Evolutionary conservation across 352 stramenopile species (phyloP).

Genomic region (Pythium apleroticum): DNA sequence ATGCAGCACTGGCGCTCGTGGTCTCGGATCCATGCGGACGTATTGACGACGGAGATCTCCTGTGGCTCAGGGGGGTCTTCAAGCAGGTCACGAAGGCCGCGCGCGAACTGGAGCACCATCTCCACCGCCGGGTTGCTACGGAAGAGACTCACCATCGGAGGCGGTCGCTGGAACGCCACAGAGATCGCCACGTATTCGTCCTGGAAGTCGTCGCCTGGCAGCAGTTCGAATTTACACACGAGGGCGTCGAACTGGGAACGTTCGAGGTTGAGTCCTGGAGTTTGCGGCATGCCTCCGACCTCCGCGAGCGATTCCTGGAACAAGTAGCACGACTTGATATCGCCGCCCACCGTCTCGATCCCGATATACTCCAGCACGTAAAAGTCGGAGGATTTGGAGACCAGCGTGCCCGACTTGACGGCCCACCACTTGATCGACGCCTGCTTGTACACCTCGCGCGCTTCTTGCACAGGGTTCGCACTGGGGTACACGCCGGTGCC

Average conservation of each 20-base stretch:
- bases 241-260: conserved; percentile 82
- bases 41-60: conserved; percentile 81
- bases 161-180: conserved; percentile 81
- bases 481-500: conserved; percentile 77
- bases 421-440: conserved; percentile 89
- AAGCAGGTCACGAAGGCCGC: conserved; percentile 72
- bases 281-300: conserved; percentile 81
- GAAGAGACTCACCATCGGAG: conserved; percentile 79
- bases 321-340: conserved; percentile 83
- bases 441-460: conserved; percentile 83
- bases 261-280: conserved; percentile 74
- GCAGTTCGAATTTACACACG: conserved; percentile 85
- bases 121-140: conserved; percentile 81
- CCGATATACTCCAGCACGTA: conserved; percentile 89
- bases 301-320: conserved; percentile 86
- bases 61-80: conserved; percentile 77
- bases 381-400: conserved; percentile 83
- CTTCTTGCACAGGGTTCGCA: conserved; percentile 65
- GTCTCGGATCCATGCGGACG: conserved; percentile 83
- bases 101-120: conserved; percentile 82
- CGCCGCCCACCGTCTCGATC: conserved; percentile 68
- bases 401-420: conserved; percentile 77
- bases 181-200: conserved; percentile 82
- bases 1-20: conserved; percentile 82
- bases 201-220: conserved; percentile 56